Conservation (phyloP, 495 filamentous ascomycete species). For the Cercophora sp. region DNA sequence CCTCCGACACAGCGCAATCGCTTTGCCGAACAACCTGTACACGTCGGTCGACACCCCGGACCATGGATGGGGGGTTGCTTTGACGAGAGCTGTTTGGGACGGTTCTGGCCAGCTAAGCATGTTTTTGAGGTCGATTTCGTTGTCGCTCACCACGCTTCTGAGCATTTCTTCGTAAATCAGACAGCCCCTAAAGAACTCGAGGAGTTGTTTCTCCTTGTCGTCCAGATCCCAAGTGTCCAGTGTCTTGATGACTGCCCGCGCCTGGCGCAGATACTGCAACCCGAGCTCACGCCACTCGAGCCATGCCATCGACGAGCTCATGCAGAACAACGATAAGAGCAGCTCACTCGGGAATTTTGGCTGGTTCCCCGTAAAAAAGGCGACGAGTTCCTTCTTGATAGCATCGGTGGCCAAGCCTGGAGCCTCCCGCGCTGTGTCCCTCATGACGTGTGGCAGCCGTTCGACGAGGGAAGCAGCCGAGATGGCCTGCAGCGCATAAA, state of each 20-base stretch:
- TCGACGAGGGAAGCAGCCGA: slow-evolving; percentile 32
- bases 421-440: slow-evolving; percentile 25
- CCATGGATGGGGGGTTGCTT: slow-evolving; percentile 22
- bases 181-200: slow-evolving; percentile 34
- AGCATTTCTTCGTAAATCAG: slow-evolving; percentile 36
- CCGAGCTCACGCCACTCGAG: slow-evolving; percentile 31
- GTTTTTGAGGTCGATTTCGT: slow-evolving; percentile 26
- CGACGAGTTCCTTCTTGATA: slow-evolving; percentile 25
- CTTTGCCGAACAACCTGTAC: slow-evolving; percentile 30
- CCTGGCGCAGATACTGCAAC: slow-evolving; percentile 26
- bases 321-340: slow-evolving; percentile 30
- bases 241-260: slow-evolving; percentile 20
- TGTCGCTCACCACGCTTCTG: slow-evolving; percentile 32
- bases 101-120: slow-evolving; percentile 36
- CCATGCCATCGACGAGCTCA: slow-evolving; percentile 37
- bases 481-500: slow-evolving; percentile 28
- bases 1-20: slow-evolving; percentile 28
- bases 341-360: slow-evolving; percentile 26
- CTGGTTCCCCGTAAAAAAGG: slow-evolving; percentile 12
- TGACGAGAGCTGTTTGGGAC: slow-evolving; percentile 10
- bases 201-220: slow-evolving; percentile 16
- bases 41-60: slow-evolving; percentile 27
- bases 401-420: slow-evolving; percentile 24
- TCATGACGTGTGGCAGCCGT: slow-evolving; percentile 28
- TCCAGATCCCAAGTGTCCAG: slow-evolving; percentile 18